Evolutionary conservation across 805 yeast genomes (phyloP).

Genomic region (Candida namnaoensis): DNA sequence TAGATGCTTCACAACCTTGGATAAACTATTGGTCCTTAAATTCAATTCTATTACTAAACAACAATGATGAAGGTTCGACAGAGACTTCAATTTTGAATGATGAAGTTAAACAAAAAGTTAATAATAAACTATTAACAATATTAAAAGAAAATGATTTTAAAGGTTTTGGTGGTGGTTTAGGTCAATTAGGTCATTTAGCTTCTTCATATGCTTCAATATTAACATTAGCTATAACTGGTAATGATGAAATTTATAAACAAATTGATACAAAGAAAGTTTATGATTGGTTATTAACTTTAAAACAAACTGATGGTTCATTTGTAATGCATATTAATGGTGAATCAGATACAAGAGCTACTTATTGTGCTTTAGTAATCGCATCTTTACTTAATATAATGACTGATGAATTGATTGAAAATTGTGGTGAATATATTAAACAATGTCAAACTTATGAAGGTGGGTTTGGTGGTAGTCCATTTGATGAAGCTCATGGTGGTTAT

Average conservation of each 20-base stretch:
- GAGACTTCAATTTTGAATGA: slow-evolving; percentile 9
- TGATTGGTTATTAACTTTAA: slow-evolving; percentile 57
- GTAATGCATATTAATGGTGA: slow-evolving; percentile 75
- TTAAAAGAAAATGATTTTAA: slow-evolving; percentile 29
- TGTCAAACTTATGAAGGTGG: slow-evolving; percentile 97
- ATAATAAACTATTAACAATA: slow-evolving; percentile 20
- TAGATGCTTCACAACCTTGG: slow-evolving; percentile 95
- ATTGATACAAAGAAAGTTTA: slow-evolving; percentile 42
- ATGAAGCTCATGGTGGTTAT: slow-evolving; percentile 97
- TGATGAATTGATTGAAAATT: slow-evolving; percentile 44
- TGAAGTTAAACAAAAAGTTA: slow-evolving; percentile 18
- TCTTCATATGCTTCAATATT: slow-evolving; percentile 72
- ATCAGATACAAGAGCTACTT: slow-evolving; percentile 74
- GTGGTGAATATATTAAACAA: slow-evolving; percentile 47
- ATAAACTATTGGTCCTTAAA: slow-evolving; percentile 77
- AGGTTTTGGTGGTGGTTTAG: slow-evolving; percentile 82
- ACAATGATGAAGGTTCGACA: background rate
- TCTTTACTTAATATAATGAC: slow-evolving; percentile 56
- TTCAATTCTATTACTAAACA: slow-evolving; percentile 34
- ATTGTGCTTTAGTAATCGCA: slow-evolving; percentile 76
- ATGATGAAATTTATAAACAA: slow-evolving; percentile 29
- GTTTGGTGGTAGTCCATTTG: slow-evolving; percentile 70
- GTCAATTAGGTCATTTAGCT: slow-evolving; percentile 80
- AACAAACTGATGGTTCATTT: slow-evolving; percentile 69
- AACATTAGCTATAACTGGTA: slow-evolving; percentile 46